Evolutionary conservation across 306 rosid genomes (phyloP).

Genomic region (Styphnolobium japonicum): DNA sequence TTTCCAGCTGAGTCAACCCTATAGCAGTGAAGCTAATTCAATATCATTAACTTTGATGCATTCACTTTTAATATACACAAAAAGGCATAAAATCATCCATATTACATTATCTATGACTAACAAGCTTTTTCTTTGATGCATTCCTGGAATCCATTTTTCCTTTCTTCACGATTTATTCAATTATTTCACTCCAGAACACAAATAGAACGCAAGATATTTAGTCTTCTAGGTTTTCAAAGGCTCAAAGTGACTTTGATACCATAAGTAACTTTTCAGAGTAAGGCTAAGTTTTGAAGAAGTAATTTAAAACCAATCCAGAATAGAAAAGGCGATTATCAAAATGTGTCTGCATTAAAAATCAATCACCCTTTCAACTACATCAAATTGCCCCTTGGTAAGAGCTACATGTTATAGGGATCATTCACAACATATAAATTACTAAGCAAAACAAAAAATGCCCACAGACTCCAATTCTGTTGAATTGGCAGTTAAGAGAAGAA

Average conservation of each 20-base stretch:
- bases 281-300: not conserved
- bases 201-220: not conserved
- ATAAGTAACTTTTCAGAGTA: not conserved
- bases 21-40: conserved; percentile 11
- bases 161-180: not conserved
- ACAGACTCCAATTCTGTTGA: conserved; percentile 5
- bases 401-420: conserved; percentile 1
- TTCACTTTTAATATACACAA: not conserved
- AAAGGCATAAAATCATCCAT: conserved; percentile 3
- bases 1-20: not conserved
- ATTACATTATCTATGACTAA: conserved; percentile 12
- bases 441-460: not conserved
- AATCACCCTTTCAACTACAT: not conserved
- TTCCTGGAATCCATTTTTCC: not conserved
- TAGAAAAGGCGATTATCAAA: not conserved
- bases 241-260: not conserved
- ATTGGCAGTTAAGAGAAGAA: not conserved
- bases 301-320: not conserved
- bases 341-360: not conserved
- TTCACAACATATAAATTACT: not conserved
- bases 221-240: not conserved
- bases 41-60: conserved; percentile 5
- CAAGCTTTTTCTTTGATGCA: not conserved
- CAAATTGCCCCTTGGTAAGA: not conserved
- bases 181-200: conserved; percentile 7